These are phyloP conservation scores for Catenaria anguillulae DNA, from an alignment of 371 early-diverging fungal species.

Conservation along the genomic window DNA sequence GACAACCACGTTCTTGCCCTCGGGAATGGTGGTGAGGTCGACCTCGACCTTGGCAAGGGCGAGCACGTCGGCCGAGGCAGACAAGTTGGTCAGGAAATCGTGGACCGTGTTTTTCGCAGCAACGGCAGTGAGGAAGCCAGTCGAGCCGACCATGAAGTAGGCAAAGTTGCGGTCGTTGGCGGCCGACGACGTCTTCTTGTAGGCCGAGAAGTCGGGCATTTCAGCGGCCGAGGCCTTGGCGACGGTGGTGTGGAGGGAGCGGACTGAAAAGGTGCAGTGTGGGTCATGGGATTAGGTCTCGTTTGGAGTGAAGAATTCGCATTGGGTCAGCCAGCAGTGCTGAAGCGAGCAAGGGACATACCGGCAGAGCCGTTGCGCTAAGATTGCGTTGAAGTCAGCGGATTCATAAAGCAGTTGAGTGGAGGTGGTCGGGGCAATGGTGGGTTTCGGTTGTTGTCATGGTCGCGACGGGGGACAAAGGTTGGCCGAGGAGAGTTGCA, in stretches of 20 bases:
- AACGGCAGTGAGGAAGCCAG: conserved; percentile 66
- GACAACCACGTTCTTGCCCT: conserved; percentile 89
- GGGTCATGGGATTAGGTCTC: too few species aligned
- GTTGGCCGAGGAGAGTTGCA: too few species aligned
- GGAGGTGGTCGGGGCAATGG: too few species aligned
- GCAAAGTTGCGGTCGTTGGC: conserved; percentile 32
- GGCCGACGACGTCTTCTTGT: conserved; percentile 8
- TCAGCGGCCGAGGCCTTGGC: not conserved
- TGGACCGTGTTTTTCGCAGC: conserved; percentile 84
- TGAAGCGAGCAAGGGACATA: too few species aligned
- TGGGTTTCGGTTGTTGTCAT: too few species aligned
- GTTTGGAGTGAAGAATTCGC: too few species aligned
- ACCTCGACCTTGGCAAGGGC: conserved; percentile 96
- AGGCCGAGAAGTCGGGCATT: conserved; percentile 11
- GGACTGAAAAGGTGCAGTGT: not conserved
- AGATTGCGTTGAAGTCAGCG: too few species aligned
- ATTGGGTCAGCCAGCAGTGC: too few species aligned
- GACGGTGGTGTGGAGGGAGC: not conserved
- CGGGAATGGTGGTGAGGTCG: conserved; percentile 75
- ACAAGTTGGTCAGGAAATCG: conserved; percentile 77
- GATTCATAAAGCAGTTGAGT: too few species aligned
- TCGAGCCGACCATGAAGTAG: conserved; percentile 89
- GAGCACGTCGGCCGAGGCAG: conserved; percentile 92
- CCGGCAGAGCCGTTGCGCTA: too few species aligned
- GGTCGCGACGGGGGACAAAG: too few species aligned